A percentile compares a stretch with the other conserved stretches of the same genome.
Conservation (phyloP, 164 flowering plant genomes). For the Macadamia integrifolia region DNA sequence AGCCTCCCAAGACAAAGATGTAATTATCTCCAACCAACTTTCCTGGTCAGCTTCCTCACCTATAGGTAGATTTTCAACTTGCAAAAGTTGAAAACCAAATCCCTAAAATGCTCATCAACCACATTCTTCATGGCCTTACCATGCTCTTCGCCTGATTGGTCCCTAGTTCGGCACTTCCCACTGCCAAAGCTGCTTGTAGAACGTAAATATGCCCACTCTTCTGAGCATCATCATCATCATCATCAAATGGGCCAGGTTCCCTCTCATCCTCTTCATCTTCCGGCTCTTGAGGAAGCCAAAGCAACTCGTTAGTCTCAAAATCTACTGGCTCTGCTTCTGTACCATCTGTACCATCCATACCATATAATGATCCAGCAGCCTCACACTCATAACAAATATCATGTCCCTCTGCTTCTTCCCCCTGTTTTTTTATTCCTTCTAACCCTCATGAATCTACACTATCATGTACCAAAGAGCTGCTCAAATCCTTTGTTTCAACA, state of each 20-base stretch:
- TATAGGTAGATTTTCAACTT: constrained; percentile 73
- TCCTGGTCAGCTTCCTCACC: constrained; percentile 58
- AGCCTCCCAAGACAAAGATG: constrained; percentile 94
- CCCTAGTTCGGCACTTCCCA: constrained; percentile 65
- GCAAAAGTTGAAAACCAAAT: constrained; percentile 82
- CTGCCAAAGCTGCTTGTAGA: constrained; percentile 78
- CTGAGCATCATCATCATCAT: constrained; percentile 56
- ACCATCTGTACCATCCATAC: constrained; percentile 15
- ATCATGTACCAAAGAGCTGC: constrained; percentile 34
- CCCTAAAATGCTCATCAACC: constrained; percentile 96
- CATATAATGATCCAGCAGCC: constrained; percentile 43
- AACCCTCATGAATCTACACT: constrained; percentile 26
- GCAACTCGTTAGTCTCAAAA: constrained; percentile 86
- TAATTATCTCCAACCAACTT: constrained; percentile 89
- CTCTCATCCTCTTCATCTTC: constrained; percentile 93
- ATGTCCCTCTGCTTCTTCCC: constrained; percentile 29
- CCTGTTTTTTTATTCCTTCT: constrained; percentile 24
- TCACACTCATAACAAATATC: constrained; percentile 40
- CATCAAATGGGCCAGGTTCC: constrained; percentile 58
- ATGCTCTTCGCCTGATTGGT: constrained; percentile 77
- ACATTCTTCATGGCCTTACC: constrained; percentile 79
- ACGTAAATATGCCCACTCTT: constrained; percentile 76
- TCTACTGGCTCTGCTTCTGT: constrained; percentile 72
- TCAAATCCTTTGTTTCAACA: constrained; percentile 30
- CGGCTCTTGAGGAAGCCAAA: constrained; percentile 98